Base-by-base conservation (phyloP, 371 early-diverging fungal genomes). In the Synchytrium microbalum region DNA sequence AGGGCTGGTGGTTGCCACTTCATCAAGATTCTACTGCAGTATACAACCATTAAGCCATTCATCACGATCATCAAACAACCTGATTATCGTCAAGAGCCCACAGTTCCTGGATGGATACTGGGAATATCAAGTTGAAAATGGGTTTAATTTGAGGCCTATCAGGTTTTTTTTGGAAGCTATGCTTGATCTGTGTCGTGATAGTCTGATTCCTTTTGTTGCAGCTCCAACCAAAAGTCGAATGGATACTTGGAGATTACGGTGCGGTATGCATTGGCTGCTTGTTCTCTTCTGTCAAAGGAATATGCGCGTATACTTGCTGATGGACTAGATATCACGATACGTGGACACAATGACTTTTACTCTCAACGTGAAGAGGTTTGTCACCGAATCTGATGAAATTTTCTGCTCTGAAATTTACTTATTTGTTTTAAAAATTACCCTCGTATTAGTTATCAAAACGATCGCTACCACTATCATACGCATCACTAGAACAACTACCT, bases 261-360 rank as follows among this genome's bases (percentile, higher is more conserved):
- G 29, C 32, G 8, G 13, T 64, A 71, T 58, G 26, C 75, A n/a
- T 63, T 73, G 31, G 13, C 51, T 51, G 51, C 51, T 52, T 51
- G 1, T 58, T 71, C 13, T 59, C 61, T 10, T 10, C 59, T 5
- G 32, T 38, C n/a, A n/a, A n/a, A n/a, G n/a, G n/a, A n/a, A n/a
- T n/a, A n/a, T n/a, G n/a, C n/a, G n/a, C n/a, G n/a, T n/a, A n/a
- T n/a, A n/a, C n/a, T n/a, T n/a, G 68, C 60, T 10, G 14, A 38
- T 3, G 86, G 87, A 2, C 72, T 92, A 32, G 75, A 81, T 32
- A 83, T 94, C 26, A 73, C 75, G n/a, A 85, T 93, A 56, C 77
- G 87, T 14, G 93, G 90, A 13, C 86, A 90, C 76, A 96, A 95
- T 67, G 97, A 95, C 73, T 96, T 96, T 72, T 95, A 96, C 72